Evolutionary conservation across 148 eudicot genomes (phyloP).

Genomic region (Chenopodium quinoa): DNA sequence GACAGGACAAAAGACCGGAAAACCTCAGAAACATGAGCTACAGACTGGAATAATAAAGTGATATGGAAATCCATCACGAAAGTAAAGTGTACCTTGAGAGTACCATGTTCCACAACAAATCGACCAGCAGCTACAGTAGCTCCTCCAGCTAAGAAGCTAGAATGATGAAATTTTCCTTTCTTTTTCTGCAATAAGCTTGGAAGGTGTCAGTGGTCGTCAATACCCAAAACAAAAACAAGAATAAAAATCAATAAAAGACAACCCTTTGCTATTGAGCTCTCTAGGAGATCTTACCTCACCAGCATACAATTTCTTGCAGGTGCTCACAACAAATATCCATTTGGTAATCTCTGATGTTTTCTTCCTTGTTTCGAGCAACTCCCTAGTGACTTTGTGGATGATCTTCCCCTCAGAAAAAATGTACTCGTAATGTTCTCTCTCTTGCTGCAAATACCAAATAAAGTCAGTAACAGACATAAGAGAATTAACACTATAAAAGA

Average conservation of each 20-base stretch:
- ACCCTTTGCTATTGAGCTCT: not conserved
- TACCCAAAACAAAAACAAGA: not conserved
- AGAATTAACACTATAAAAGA: conserved; percentile 1
- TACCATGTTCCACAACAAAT: conserved; percentile 62
- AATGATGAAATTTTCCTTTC: conserved; percentile 91
- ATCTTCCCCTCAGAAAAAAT: conserved; percentile 62
- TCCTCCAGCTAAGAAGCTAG: conserved; percentile 97
- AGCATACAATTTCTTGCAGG: conserved; percentile 68
- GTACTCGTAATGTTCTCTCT: conserved; percentile 74
- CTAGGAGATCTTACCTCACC: conserved; percentile 59
- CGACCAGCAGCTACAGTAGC: conserved; percentile 94
- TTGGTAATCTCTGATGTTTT: conserved; percentile 43
- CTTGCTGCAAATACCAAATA: conserved; percentile 51
- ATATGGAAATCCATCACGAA: not conserved
- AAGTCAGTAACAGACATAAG: not conserved
- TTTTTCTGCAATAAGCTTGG: conserved; percentile 54
- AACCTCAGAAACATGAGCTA: not conserved
- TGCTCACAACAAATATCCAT: conserved; percentile 95
- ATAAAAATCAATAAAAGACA: not conserved
- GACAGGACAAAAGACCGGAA: not conserved
- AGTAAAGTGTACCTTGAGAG: conserved; percentile 55
- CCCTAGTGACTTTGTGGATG: conserved; percentile 45
- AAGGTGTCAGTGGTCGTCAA: conserved; percentile 7
- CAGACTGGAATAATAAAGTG: not conserved
- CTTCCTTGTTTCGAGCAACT: conserved; percentile 51